A percentile compares a stretch with the other conserved stretches of the same genome.
phyloP scores from a whole-genome alignment of 2,329 filamentous ascomycete genomes.

The Rasamsonia emersonii region DNA sequence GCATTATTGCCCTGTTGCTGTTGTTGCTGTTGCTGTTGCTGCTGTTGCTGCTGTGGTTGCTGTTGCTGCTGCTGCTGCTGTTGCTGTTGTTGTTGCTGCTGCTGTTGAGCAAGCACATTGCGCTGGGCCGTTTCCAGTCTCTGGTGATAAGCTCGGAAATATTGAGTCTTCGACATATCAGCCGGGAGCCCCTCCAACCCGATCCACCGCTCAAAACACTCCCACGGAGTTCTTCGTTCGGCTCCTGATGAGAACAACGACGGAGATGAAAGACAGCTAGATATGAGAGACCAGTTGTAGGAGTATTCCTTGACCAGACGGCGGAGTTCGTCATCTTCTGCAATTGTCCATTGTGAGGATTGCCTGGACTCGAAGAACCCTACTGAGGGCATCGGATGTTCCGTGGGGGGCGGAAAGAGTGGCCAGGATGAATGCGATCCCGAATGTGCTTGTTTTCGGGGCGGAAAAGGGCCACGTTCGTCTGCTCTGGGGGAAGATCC shows the following conservation, averaged over 20 bases:
- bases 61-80: constrained; percentile 45
- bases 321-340: constrained; percentile 85
- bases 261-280: constrained; percentile 64
- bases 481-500: constrained; percentile 59
- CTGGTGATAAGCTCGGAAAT: constrained; percentile 70
- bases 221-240: constrained; percentile 90
- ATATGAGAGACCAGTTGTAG: constrained; percentile 96
- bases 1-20: constrained; percentile 34
- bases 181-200: constrained; percentile 80
- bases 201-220: constrained; percentile 97
- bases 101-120: constrained; percentile 50
- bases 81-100: constrained; percentile 42
- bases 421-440: constrained; percentile 80
- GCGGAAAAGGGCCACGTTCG: constrained; percentile 77
- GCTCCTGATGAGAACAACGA: constrained; percentile 76
- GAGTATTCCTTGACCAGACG: constrained; percentile 81
- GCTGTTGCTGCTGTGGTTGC: constrained; percentile 2
- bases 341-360: constrained; percentile 82
- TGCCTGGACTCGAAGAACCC: constrained; percentile 81
- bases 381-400: constrained; percentile 82
- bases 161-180: constrained; percentile 91
- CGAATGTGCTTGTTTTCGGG: constrained; percentile 82
- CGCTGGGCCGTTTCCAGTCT: constrained; percentile 56
- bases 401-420: constrained; percentile 91
- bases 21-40: constrained; percentile 8